Evolutionary conservation across 176 grass and related monocot genomes (phyloP).

Genomic region (Oryza nivara): DNA sequence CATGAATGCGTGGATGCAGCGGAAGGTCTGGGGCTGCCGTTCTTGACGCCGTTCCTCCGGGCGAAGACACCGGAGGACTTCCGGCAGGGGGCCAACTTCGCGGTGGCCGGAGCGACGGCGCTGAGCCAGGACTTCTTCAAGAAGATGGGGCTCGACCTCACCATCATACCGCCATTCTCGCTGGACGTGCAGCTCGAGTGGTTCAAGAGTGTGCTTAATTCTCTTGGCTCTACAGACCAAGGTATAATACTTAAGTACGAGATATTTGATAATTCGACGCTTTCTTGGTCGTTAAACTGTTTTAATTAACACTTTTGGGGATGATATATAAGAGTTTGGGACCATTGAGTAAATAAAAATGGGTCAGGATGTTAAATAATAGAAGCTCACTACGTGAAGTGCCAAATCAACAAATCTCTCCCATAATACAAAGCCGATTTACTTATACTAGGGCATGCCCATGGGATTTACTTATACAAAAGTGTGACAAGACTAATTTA

Average conservation of each 20-base stretch:
- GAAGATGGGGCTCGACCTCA: slow-evolving; percentile 46
- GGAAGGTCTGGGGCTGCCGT: slow-evolving; percentile 47
- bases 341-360: no score
- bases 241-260: not conserved
- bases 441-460: no score
- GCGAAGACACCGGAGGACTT: slow-evolving; percentile 48
- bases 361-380: no score
- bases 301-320: no score
- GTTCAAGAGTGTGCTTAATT: slow-evolving; percentile 48
- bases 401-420: no score
- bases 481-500: no score
- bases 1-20: slow-evolving; percentile 7
- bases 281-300: no score
- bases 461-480: no score
- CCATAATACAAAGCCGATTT: no score
- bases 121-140: slow-evolving; percentile 50
- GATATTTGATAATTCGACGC: no score
- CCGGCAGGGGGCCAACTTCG: slow-evolving; percentile 52
- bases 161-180: slow-evolving; percentile 47
- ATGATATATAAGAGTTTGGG: no score
- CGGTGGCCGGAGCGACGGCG: slow-evolving; percentile 54
- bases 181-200: slow-evolving; percentile 60
- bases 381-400: no score
- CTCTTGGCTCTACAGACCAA: slow-evolving; percentile 33
- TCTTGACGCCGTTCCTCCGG: slow-evolving; percentile 47